Conservation (phyloP, 2,329 filamentous ascomycete genomes). For the Cercospora sp. region DNA sequence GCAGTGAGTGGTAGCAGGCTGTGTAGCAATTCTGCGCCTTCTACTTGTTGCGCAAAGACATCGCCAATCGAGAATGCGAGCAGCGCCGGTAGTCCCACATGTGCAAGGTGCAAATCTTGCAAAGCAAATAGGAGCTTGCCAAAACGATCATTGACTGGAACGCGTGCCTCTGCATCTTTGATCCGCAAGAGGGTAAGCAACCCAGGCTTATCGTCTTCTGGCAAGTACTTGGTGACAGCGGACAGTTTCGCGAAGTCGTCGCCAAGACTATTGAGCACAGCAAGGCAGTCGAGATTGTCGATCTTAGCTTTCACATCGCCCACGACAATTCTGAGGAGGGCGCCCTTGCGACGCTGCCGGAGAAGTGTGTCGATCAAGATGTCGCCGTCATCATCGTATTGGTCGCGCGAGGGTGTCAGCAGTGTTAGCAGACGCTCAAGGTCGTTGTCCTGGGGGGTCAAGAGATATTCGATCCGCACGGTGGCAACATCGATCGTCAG, state of each 20-base stretch:
- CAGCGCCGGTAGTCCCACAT: slow-evolving; percentile 82
- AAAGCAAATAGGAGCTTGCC: slow-evolving; percentile 63
- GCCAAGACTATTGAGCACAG: slow-evolving; percentile 68
- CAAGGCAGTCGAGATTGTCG: slow-evolving; percentile 64
- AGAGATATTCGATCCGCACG: slow-evolving; percentile 71
- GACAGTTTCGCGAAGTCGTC: slow-evolving; percentile 78
- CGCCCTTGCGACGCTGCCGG: slow-evolving; percentile 81
- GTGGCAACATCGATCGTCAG: slow-evolving; percentile 26
- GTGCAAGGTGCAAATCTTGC: slow-evolving; percentile 67
- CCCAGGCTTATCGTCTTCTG: slow-evolving; percentile 91
- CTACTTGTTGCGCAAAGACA: slow-evolving; percentile 59
- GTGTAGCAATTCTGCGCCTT: slow-evolving; percentile 69
- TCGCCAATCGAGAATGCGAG: slow-evolving; percentile 72
- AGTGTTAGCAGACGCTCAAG: slow-evolving; percentile 79
- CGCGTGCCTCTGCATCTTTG: slow-evolving; percentile 60
- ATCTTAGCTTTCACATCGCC: slow-evolving; percentile 65
- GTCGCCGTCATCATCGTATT: slow-evolving; percentile 86
- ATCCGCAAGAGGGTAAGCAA: slow-evolving; percentile 73
- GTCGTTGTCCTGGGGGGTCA: slow-evolving; percentile 73
- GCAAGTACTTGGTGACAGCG: slow-evolving; percentile 88
- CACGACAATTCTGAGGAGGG: slow-evolving; percentile 71
- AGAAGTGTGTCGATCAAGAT: slow-evolving; percentile 92
- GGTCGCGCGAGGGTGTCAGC: slow-evolving; percentile 87
- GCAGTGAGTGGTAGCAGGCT: slow-evolving; percentile 52
- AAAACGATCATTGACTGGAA: slow-evolving; percentile 68